A percentile compares a stretch with the other conserved stretches of the same genome.
These are phyloP conservation scores for Fonsecaea pedrosoi DNA, from an alignment of 2,329 filamentous ascomycete species.

Conservation along the genomic window DNA sequence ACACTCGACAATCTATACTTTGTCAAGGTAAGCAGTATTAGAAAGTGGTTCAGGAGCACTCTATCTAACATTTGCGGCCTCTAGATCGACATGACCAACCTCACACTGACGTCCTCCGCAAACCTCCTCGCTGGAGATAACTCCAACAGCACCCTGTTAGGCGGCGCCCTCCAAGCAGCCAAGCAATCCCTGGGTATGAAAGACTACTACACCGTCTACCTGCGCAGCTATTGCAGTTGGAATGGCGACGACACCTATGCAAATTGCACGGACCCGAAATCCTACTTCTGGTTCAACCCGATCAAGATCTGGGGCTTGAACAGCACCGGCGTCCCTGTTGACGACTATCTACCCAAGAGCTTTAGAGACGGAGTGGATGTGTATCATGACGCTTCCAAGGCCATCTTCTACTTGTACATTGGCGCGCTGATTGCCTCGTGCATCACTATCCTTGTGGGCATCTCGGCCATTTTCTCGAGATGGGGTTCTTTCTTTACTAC, in stretches of 20 bases:
- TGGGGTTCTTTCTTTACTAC: conserved; percentile 83
- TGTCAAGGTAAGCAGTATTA: conserved; percentile 50
- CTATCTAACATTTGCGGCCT: conserved; percentile 45
- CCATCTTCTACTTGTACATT: conserved; percentile 83
- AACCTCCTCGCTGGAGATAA: conserved; percentile 43
- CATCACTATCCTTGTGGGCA: conserved; percentile 75
- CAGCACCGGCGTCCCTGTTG: conserved; percentile 56
- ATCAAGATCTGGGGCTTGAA: conserved; percentile 71
- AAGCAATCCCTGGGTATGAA: conserved; percentile 64
- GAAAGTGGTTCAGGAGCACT: neutral
- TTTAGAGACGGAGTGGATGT: conserved; percentile 71
- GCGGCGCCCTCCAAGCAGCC: conserved; percentile 46
- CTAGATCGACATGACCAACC: conserved; percentile 66
- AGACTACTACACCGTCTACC: conserved; percentile 78
- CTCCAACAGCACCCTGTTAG: conserved; percentile 46
- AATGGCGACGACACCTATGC: conserved; percentile 59
- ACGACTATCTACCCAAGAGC: conserved; percentile 70
- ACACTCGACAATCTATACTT: conserved; percentile 63
- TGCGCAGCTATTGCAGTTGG: conserved; percentile 86
- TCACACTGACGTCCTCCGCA: conserved; percentile 59
- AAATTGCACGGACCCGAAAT: conserved; percentile 73
- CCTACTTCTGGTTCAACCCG: conserved; percentile 77
- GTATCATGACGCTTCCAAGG: conserved; percentile 77
- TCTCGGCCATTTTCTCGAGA: conserved; percentile 83
- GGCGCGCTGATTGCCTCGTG: conserved; percentile 73